These are phyloP conservation scores for Sicyos baderoa DNA, from an alignment of 306 rosid genomes.

Conservation along the genomic window DNA sequence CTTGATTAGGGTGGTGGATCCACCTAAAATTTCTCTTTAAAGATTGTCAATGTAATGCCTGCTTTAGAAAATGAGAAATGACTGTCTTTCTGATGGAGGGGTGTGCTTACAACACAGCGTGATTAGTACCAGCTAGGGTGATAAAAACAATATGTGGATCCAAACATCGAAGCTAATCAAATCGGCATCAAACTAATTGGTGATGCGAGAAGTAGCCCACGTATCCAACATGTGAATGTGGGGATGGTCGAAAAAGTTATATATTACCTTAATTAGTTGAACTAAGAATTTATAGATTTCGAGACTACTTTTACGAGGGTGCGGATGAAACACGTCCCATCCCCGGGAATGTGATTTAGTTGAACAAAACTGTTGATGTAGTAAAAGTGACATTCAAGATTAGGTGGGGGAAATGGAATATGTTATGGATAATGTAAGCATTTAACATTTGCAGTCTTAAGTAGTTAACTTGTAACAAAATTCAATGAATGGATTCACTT, in stretches of 20 bases:
- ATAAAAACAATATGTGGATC: no score
- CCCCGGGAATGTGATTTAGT: conserved; percentile 54
- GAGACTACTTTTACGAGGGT: conserved; percentile 61
- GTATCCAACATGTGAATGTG: not conserved
- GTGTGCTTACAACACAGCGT: not conserved
- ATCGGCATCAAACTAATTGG: no score
- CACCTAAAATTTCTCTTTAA: not conserved
- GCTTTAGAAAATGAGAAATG: conserved; percentile 1
- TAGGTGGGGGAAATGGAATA: not conserved
- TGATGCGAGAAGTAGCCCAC: no score
- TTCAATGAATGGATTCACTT: conserved; percentile 45
- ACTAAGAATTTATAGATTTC: not conserved
- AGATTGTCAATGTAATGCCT: not conserved
- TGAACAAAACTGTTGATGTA: conserved; percentile 52
- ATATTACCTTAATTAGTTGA: not conserved
- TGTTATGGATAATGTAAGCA: no score
- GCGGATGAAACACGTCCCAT: conserved; percentile 72
- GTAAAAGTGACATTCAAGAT: not conserved
- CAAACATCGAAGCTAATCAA: no score
- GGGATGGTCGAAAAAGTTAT: not conserved
- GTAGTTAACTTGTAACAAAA: no score
- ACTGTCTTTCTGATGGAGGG: not conserved
- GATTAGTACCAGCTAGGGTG: not conserved
- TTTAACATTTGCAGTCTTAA: no score
- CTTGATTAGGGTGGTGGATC: not conserved